phyloP scores from a whole-genome alignment of 352 stramenopile species.

The Pythium pyrilobum region DNA sequence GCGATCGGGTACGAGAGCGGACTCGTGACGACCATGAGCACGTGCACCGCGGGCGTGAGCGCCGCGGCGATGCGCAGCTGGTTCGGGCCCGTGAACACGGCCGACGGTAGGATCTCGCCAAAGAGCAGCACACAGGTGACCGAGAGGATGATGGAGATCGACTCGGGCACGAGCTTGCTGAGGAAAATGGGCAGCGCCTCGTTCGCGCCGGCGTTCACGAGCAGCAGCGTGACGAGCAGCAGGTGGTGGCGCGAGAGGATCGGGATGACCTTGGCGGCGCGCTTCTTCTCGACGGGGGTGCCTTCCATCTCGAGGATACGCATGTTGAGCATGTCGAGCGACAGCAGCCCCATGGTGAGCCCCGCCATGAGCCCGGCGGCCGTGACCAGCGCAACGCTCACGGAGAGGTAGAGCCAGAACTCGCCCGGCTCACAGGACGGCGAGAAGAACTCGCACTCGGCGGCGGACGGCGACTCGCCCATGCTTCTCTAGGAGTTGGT shows the following conservation, averaged over 20 bases:
- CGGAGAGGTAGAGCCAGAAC: conserved; percentile 55
- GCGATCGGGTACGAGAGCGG: conserved; percentile 91
- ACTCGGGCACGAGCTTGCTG: conserved; percentile 82
- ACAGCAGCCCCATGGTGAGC: conserved; percentile 72
- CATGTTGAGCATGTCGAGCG: conserved; percentile 77
- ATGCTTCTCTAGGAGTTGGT: not conserved
- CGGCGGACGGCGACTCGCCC: not conserved
- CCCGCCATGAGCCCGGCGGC: conserved; percentile 66
- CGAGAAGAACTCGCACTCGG: conserved; percentile 50
- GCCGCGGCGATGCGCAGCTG: conserved; percentile 86
- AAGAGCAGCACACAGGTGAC: conserved; percentile 95
- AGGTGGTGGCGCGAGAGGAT: conserved; percentile 90
- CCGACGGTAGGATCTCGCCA: conserved; percentile 95
- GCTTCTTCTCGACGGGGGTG: conserved; percentile 58
- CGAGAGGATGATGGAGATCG: conserved; percentile 92
- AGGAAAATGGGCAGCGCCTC: conserved; percentile 94
- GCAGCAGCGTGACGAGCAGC: conserved; percentile 92
- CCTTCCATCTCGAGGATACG: conserved; percentile 78
- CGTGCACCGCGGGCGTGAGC: conserved; percentile 80
- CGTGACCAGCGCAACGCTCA: conserved; percentile 43
- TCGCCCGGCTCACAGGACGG: conserved; percentile 55
- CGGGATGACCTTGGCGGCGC: conserved; percentile 75
- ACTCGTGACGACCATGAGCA: conserved; percentile 82
- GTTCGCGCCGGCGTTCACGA: conserved; percentile 93
- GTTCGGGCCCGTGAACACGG: conserved; percentile 93